Evolutionary conservation across 1,284 basidiomycete genomes (phyloP).

Genomic region (Volvariella volvacea): DNA sequence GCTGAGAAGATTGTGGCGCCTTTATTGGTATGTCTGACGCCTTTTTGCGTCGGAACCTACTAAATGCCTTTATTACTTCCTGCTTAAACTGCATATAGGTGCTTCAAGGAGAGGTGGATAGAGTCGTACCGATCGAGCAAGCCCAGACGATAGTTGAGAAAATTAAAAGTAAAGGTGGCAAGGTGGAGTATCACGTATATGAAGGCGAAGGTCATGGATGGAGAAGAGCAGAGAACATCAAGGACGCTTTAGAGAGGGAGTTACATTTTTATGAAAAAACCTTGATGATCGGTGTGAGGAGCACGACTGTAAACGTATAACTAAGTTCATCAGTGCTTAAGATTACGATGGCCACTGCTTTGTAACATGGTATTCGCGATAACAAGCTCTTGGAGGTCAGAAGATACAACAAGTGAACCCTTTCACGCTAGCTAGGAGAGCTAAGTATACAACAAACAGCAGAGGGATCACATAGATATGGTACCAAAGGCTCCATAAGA

Average conservation of each 20-base stretch:
- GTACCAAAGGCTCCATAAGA: no score
- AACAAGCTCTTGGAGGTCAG: no score
- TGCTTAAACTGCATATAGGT: conserved; percentile 25
- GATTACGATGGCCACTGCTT: no score
- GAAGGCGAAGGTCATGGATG: conserved; percentile 54
- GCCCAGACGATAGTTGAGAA: conserved; percentile 39
- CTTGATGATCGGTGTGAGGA: conserved; percentile 14
- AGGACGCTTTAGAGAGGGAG: conserved; percentile 37
- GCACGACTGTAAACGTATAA: no score
- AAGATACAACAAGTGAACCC: no score
- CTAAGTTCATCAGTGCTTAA: no score
- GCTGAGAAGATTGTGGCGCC: conserved; percentile 45
- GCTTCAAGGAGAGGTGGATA: conserved; percentile 48
- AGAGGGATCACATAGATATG: no score
- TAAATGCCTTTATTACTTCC: not conserved
- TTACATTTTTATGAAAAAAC: conserved; percentile 33
- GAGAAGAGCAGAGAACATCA: conserved; percentile 35
- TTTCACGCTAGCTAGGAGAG: no score
- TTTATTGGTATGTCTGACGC: conserved; percentile 34
- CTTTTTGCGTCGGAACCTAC: not conserved
- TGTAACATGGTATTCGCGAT: no score
- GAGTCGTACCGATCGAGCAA: conserved; percentile 52
- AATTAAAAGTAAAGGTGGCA: conserved; percentile 33
- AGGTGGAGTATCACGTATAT: conserved; percentile 43
- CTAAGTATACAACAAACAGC: no score